Conservation (phyloP, 805 yeast genomes). For the Candida qinlingensis region DNA sequence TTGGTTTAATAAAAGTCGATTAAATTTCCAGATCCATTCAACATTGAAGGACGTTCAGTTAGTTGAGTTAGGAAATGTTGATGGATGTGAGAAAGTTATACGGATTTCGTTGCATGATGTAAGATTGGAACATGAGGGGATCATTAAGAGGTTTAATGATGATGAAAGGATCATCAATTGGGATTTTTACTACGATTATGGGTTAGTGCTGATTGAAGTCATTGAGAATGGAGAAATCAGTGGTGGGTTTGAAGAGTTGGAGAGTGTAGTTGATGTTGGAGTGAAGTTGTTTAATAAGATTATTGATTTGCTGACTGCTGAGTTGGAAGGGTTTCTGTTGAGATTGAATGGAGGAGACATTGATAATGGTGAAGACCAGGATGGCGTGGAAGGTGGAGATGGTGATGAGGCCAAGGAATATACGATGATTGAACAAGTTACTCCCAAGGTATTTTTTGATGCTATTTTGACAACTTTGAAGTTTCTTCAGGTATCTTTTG, state of each 20-base stretch:
- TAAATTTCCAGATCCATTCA: slow-evolving; percentile 54
- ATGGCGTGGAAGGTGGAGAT: slow-evolving; percentile 12
- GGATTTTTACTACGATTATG: slow-evolving; percentile 24
- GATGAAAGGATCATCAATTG: slow-evolving; percentile 20
- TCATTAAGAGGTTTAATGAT: slow-evolving; percentile 9
- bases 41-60: slow-evolving; percentile 39
- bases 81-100: slow-evolving; percentile 10
- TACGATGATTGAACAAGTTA: slow-evolving; percentile 22
- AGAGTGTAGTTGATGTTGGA: slow-evolving; percentile 6
- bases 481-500: slow-evolving; percentile 11
- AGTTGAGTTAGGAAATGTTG: slow-evolving; percentile 28
- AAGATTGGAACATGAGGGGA: slow-evolving; percentile 12
- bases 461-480: slow-evolving; percentile 10
- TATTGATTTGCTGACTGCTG: slow-evolving; percentile 15
- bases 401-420: slow-evolving; percentile 12
- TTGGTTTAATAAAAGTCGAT: slow-evolving; percentile 53
- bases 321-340: slow-evolving; percentile 15
- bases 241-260: slow-evolving; percentile 11
- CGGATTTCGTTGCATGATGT: slow-evolving; percentile 7
- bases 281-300: slow-evolving; percentile 6
- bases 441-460: slow-evolving; percentile 20
- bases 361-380: slow-evolving; percentile 11
- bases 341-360: slow-evolving; percentile 15
- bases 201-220: slow-evolving; percentile 17
- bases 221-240: slow-evolving; percentile 7